Percentiles rank a stretch among this genome's conserved stretches.
phyloP scores from a whole-genome alignment of 345 rosid genomes.

The Syzygium grande region DNA sequence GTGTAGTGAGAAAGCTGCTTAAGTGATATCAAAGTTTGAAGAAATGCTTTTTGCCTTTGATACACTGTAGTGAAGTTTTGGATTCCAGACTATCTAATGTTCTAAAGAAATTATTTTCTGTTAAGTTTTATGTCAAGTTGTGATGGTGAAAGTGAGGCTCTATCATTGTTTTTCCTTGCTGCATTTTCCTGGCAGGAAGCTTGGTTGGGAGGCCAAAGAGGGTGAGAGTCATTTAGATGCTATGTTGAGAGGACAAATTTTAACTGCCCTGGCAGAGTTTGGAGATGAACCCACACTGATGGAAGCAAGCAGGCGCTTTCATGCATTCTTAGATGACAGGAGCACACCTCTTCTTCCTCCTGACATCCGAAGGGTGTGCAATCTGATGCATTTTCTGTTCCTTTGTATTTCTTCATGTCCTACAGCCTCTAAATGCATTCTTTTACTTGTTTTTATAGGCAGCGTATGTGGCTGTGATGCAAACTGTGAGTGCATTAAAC shows the following conservation, averaged over 20 bases:
- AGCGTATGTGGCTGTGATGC: conserved; percentile 86
- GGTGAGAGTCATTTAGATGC: conserved; percentile 92
- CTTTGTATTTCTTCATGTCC: not conserved
- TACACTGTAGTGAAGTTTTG: not conserved
- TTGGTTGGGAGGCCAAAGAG: conserved; percentile 84
- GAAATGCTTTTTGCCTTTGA: not conserved
- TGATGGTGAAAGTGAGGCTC: not conserved
- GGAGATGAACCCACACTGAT: conserved; percentile 63
- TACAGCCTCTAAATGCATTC: not conserved
- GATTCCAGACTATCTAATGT: not conserved
- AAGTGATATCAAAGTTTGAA: not conserved
- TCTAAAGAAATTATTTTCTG: not conserved
- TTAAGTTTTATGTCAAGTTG: not conserved
- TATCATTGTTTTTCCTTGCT: not conserved
- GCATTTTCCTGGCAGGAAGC: conserved; percentile 43
- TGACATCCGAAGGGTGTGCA: conserved; percentile 64
- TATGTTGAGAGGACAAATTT: conserved; percentile 89
- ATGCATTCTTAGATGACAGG: conserved; percentile 71
- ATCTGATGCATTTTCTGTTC: not conserved
- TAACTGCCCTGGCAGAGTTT: conserved; percentile 65
- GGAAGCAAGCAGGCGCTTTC: conserved; percentile 65
- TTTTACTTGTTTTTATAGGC: conserved; percentile 43
- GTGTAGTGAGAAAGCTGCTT: not conserved
- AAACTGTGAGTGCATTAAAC: conserved; percentile 46
- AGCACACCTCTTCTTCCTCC: conserved; percentile 79